These are phyloP conservation scores for Micractinium conductrix DNA, from an alignment of 139 green algal genomes.

Conservation along the genomic window DNA sequence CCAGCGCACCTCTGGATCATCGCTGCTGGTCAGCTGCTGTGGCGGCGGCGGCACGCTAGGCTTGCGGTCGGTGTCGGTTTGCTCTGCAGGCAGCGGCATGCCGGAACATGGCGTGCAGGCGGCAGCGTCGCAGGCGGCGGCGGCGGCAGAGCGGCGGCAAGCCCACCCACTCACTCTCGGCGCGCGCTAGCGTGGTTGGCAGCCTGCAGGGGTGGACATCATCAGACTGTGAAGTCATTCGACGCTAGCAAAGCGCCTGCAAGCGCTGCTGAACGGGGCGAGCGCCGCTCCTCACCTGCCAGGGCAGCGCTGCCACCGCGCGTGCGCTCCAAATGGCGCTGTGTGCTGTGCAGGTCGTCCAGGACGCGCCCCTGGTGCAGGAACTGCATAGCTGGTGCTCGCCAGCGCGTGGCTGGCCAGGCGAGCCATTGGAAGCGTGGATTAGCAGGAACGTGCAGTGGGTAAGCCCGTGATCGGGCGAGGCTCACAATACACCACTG, in stretches of 20 bases:
- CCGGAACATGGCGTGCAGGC: not conserved
- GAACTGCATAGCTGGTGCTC: not conserved
- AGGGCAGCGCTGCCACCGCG: not conserved
- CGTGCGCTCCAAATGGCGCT: not conserved
- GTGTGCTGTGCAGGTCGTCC: too few relatives aligned
- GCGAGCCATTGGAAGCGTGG: too few relatives aligned
- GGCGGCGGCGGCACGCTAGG: not conserved
- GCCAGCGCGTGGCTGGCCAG: not conserved
- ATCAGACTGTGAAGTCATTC: too few relatives aligned
- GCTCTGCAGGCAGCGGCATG: not conserved
- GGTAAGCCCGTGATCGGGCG: too few relatives aligned
- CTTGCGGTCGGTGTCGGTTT: constrained; percentile 18
- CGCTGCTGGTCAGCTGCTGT: not conserved
- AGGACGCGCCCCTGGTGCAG: too few relatives aligned
- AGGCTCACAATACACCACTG: too few relatives aligned
- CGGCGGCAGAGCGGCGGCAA: not conserved
- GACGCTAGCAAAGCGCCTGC: too few relatives aligned
- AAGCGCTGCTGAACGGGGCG: too few relatives aligned
- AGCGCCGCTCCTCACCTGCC: too few relatives aligned
- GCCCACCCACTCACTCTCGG: constrained; percentile 1
- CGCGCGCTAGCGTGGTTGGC: not conserved
- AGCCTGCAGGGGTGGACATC: not conserved
- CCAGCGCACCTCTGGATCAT: not conserved
- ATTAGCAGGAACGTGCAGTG: too few relatives aligned
- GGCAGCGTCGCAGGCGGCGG: too few relatives aligned